A percentile compares a stretch with the other conserved stretches of the same genome.
Evolutionary conservation across 192 early-diverging fungal species (phyloP).

Genomic region (Geranomyces variabilis): DNA sequence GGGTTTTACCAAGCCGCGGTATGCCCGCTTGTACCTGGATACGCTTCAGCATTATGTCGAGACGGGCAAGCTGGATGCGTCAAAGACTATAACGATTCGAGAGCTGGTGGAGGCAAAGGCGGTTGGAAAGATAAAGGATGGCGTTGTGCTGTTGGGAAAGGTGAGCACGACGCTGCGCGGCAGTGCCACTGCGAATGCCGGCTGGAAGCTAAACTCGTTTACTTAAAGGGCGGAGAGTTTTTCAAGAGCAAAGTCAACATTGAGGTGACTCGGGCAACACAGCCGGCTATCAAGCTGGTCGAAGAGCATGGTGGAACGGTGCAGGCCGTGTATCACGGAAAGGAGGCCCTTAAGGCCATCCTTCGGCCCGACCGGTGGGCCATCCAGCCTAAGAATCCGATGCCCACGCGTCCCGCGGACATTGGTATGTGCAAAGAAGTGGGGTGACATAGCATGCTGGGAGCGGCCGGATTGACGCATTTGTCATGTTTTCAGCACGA

Average conservation of each 20-base stretch:
- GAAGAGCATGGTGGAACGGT: slow-evolving; percentile 83
- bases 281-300: slow-evolving; percentile 76
- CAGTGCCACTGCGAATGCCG: no score
- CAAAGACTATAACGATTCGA: slow-evolving; percentile 80
- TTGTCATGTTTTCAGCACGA: slow-evolving; percentile 44
- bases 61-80: slow-evolving; percentile 77
- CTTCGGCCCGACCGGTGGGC: slow-evolving; percentile 82
- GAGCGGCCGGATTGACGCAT: not conserved
- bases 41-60: slow-evolving; percentile 91
- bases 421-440: not conserved
- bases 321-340: slow-evolving; percentile 80
- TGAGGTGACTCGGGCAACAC: slow-evolving; percentile 81
- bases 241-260: slow-evolving; percentile 79
- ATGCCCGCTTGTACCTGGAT: slow-evolving; percentile 67
- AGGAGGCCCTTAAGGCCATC: slow-evolving; percentile 70
- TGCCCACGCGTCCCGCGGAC: slow-evolving; percentile 23
- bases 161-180: slow-evolving; percentile 16
- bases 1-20: slow-evolving; percentile 15
- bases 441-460: not conserved
- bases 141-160: slow-evolving; percentile 74
- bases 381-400: slow-evolving; percentile 31
- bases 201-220: not conserved
- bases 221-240: slow-evolving; percentile 69
- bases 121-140: slow-evolving; percentile 79
- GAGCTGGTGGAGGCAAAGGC: slow-evolving; percentile 66